Evolutionary conservation across 257 asterid species (phyloP), one percentile per base, ranked within the genome.

Genomic region (Plantago ovata): DNA sequence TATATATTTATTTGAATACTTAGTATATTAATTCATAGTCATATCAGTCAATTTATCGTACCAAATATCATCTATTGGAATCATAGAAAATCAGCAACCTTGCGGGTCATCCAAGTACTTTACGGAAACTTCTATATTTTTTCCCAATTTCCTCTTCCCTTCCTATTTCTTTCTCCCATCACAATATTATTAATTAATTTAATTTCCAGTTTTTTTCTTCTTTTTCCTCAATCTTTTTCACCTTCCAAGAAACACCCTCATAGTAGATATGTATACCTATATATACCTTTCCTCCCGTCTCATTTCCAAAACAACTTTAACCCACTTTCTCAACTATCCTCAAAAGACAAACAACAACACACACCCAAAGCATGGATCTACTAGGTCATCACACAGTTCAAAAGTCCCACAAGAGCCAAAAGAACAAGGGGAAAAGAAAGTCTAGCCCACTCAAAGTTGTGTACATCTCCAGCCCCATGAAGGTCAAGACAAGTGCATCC

Each of bases 391-490:
- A 45, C 10, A 39, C 42, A 55, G 69, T 63, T 7, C 36, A 70
- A 68, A 43, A 19, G 75, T 55, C 66, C 57, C 16, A 79, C 45
- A 71, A 66, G 45, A 39, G 51, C 16, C 36, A 23, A 50, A 50
- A 32, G 43, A 54, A 38, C 70, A 76, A 66, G 10, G 38, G 45
- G 41, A 73, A 64, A 70, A 59, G 41, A 57, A 77, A 40, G 56
- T 62, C 54, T 46, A 53, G 59, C 9, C 56, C 81, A 0, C 70
- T 85, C 19, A 85, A 85, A 75, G 95, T 88, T 7, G 94, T 83
- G 21, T 88, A 88, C 80, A 88, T 88, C 57, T 88, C 95, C 5
- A 85, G 72, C 21, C 96, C 96, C 0, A 85, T 88, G 96, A 85
- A 79, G 72, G 96, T 88, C 12, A 67, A 79, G 63, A 85, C 95